Base-by-base conservation (phyloP, 1,284 basidiomycete species). In the Porphyrellus sp. region DNA sequence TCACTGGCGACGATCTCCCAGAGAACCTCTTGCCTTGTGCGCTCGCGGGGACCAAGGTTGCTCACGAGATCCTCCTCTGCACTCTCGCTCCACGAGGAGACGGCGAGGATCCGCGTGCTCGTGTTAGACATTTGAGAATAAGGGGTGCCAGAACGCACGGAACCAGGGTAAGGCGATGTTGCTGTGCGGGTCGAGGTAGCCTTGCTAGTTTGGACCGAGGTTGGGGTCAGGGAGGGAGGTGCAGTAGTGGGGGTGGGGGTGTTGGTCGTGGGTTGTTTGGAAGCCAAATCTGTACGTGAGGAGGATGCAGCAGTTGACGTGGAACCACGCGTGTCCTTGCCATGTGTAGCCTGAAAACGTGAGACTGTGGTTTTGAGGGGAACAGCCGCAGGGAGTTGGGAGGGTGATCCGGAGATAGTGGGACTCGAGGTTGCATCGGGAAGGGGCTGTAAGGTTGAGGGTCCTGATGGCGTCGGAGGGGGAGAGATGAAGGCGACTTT, bases 1-100 rank as follows among this genome's bases (percentile, higher is more conserved):
- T 98, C 96, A 62, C 91, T 94, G 35, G 91, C 90, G 42, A 99
- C 95, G 61, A 99, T 98, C 74, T 99, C 96, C 81, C 94, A 98
- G 30, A 99, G 72, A 4, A 98, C 96, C 74, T 99, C 96, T 70
- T 98, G 96, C 46, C 96, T 80, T 27, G 93, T 98, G 47, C 96
- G 83, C 69, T 99, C 96, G 52, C 94, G 81, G 21, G 92, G 86
- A 20, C 93, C 92, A 20, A 99, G 77, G 66, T 99, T 96, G 38
- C 86, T 86, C 8, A 98, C 93, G 28, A 99, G 82, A 68, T 99
- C 96, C 53, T 93, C 91, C 67, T 97, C 91, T 8, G 94, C 93
- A 64, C 91, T 90, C 70, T 98, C 92, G 64, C 91, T 94, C 96
- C 96, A 99, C 34, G 92, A 96, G 52, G 86, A 78, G 0, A 89